Conservation (phyloP, 2,329 filamentous ascomycete species). For the Aspergillus fumigatus region DNA sequence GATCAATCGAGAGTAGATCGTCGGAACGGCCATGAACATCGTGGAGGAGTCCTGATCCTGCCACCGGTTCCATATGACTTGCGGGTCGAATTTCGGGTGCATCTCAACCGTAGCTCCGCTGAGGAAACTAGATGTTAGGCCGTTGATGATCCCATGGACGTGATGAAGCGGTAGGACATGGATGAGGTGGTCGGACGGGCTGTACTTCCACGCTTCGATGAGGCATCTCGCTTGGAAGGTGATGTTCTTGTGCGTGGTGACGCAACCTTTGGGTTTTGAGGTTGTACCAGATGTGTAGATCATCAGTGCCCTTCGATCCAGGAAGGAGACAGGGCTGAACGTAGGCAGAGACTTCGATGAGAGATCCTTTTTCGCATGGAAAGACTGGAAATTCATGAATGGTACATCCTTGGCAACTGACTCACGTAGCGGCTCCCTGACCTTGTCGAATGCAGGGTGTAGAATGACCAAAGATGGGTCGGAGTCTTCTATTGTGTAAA, state of each 20-base stretch:
- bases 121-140: constrained; percentile 45
- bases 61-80: constrained; percentile 47
- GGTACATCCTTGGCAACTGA: constrained; percentile 21
- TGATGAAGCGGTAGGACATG: constrained; percentile 50
- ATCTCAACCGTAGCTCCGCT: constrained; percentile 47
- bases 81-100: constrained; percentile 42
- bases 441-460: constrained; percentile 35
- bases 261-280: constrained; percentile 40
- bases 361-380: constrained; percentile 17
- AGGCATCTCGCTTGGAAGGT: constrained; percentile 29
- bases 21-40: constrained; percentile 50
- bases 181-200: constrained; percentile 41
- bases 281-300: constrained; percentile 43
- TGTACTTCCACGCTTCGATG: constrained; percentile 29
- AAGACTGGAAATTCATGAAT: constrained; percentile 26
- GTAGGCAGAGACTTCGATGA: constrained; percentile 25
- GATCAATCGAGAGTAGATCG: constrained; percentile 47
- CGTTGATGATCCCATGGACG: constrained; percentile 49
- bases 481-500: constrained; percentile 41
- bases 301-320: constrained; percentile 35
- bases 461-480: constrained; percentile 40
- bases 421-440: constrained; percentile 29
- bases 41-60: constrained; percentile 36
- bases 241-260: constrained; percentile 41
- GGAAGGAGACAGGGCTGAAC: constrained; percentile 25